Evolutionary conservation across 495 filamentous ascomycete genomes (phyloP).

Genomic region (Chaetomidium leptoderma): DNA sequence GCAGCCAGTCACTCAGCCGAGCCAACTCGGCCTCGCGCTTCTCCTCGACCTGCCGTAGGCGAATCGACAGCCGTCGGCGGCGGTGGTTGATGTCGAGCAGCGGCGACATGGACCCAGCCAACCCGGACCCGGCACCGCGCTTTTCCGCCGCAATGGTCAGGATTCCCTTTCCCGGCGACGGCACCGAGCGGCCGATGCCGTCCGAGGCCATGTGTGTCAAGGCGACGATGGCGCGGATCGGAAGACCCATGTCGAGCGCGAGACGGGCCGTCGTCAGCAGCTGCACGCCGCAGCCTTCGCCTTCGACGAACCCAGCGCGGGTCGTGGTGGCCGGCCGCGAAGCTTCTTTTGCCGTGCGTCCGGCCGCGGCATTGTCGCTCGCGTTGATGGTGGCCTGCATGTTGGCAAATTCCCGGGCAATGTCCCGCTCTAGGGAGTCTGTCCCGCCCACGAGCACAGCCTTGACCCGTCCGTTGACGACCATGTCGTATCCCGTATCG

Average conservation of each 20-base stretch:
- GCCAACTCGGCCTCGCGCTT: conserved; percentile 96
- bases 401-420: conserved; percentile 98
- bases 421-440: conserved; percentile 98
- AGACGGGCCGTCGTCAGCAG: conserved; percentile 96
- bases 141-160: conserved; percentile 95
- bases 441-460: conserved; percentile 97
- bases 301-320: conserved; percentile 98
- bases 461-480: conserved; percentile 93
- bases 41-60: conserved; percentile 84
- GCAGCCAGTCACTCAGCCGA: conserved; percentile 89
- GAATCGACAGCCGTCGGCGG: conserved; percentile 85
- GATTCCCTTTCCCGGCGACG: conserved; percentile 93
- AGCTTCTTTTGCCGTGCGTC: conserved; percentile 94
- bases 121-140: no score
- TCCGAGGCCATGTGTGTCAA: conserved; percentile 96
- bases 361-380: conserved; percentile 90
- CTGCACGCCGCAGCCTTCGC: conserved; percentile 96
- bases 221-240: conserved; percentile 91
- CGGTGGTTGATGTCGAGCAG: conserved; percentile 96
- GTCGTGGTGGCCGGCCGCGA: conserved; percentile 95
- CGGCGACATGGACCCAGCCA: conserved; percentile 91
- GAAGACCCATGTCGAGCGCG: conserved; percentile 96
- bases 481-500: conserved; percentile 96
- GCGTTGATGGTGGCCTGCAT: conserved; percentile 99
- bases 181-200: conserved; percentile 97